phyloP scores from a whole-genome alignment of 345 rosid species.

The Noccaea bulbosa region DNA sequence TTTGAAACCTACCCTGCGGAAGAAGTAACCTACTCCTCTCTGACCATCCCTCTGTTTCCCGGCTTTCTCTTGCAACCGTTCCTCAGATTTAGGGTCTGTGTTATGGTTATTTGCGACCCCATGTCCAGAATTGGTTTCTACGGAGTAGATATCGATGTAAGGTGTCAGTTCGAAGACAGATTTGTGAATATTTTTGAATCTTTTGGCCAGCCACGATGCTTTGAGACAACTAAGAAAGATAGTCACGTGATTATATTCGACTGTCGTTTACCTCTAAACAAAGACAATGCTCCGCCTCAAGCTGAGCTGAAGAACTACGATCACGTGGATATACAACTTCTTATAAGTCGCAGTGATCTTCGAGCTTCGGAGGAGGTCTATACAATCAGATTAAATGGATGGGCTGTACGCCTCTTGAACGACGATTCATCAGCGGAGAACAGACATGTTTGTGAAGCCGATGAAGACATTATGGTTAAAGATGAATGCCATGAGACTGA shows the following conservation, averaged over 20 bases:
- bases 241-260: background rate
- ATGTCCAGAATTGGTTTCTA: rapidly evolving
- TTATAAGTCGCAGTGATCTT: background rate
- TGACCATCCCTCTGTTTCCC: background rate
- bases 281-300: background rate
- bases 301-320: background rate
- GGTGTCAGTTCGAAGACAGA: background rate
- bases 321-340: background rate
- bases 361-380: background rate
- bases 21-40: background rate
- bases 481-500: background rate
- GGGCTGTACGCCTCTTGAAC: background rate
- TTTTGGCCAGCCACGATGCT: background rate
- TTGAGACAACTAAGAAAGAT: background rate
- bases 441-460: background rate
- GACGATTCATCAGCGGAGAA: background rate
- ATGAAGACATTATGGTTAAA: too few relatives aligned
- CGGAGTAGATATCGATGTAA: background rate
- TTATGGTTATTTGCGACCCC: background rate
- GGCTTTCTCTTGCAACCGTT: background rate
- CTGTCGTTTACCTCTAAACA: background rate
- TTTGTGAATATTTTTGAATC: background rate
- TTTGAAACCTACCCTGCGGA: background rate
- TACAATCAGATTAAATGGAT: background rate
- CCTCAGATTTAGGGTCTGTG: background rate